Percentiles rank a stretch among this genome's conserved stretches.
Evolutionary conservation across 495 filamentous ascomycete species (phyloP).

Genomic region (Thermothielavioides terrestris): DNA sequence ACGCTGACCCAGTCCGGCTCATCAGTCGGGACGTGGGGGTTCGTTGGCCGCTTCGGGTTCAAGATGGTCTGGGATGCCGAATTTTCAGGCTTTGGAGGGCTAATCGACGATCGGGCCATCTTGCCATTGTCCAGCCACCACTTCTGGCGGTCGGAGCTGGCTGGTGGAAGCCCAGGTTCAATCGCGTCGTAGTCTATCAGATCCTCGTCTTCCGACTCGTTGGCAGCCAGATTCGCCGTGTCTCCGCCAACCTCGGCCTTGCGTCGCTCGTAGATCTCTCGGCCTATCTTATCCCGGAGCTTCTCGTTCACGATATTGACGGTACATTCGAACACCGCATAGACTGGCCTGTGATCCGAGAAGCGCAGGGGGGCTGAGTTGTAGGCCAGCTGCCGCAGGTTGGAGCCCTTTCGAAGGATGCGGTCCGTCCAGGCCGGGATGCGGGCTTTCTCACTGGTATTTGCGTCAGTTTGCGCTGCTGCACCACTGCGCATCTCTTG

Average conservation of each 20-base stretch:
- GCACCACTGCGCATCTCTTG: neutral
- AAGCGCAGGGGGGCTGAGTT: conserved; percentile 67
- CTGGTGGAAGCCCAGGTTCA: conserved; percentile 71
- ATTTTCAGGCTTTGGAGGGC: conserved; percentile 47
- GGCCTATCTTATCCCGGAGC: conserved; percentile 59
- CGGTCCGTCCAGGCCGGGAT: conserved; percentile 98
- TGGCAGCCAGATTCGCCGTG: conserved; percentile 35
- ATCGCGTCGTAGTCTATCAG: conserved; percentile 64
- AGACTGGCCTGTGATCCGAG: conserved; percentile 93
- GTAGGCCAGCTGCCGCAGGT: conserved; percentile 75
- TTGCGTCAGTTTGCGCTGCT: no score
- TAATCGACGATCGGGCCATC: conserved; percentile 62
- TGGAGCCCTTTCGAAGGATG: conserved; percentile 74
- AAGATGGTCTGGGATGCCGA: conserved; percentile 44
- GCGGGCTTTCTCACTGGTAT: conserved; percentile 69
- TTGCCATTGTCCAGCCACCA: conserved; percentile 93
- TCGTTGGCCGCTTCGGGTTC: conserved; percentile 66
- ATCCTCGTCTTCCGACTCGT: conserved; percentile 66
- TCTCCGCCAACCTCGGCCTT: conserved; percentile 48
- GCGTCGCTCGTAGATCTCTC: conserved; percentile 60
- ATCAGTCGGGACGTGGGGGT: conserved; percentile 64
- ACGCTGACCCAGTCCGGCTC: conserved; percentile 74
- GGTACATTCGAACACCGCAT: conserved; percentile 72
- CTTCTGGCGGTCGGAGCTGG: conserved; percentile 80
- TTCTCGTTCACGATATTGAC: conserved; percentile 71